Evolutionary conservation across 306 rosid species (phyloP), one percentile per base, ranked within the genome.

Genomic region (Rosa lucieae): DNA sequence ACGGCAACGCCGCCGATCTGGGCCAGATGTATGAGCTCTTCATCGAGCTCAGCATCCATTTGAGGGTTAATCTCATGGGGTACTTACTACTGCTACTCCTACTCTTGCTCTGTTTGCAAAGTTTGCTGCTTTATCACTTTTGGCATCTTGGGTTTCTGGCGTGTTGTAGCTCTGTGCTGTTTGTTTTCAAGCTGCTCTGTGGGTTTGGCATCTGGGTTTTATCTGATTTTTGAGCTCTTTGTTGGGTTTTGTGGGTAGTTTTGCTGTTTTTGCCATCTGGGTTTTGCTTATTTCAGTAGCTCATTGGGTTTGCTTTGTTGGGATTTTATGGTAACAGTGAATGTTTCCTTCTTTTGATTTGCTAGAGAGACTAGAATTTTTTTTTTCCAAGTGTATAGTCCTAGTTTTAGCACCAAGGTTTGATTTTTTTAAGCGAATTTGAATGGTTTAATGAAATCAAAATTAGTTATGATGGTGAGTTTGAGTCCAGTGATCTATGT

Each of bases 11-110:
- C 8, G 94, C 98, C 87, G 98, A 94, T 94, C 96, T 94, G 70
- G 98, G 98, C 20, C 98, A 94, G 92, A 92, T 94, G 98, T 94
- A 92, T 76, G 94, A 92, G 86, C 96, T 92, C 85, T 92, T 94
- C 88, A 82, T 94, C 86, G 92, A 89, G 82, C 86, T 94, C 68
- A 89, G 93, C 85, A 92, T 94, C 84, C 96, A 90, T 81, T 78
- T 94, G 79, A 91, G 97, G 61, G 94, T 94, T 69, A 94, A 94
- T 81, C 90, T 94, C 77, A 89, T 94, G 88, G 98, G 98, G 98
- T 94, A 73, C 40, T 39, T 6, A 62, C 53, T 26, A 10, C 29
- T 73, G 8, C 39, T 49, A 14, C 3, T 52, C 0, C 15, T 62
- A 29, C 77, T 29, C 0, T 71, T 12, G 49, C 4, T 52, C 76